A percentile compares a stretch with the other conserved stretches of the same genome.
These are phyloP conservation scores for Epichloe brachyelytri DNA, from an alignment of 2,329 filamentous ascomycete genomes.

Conservation along the genomic window DNA sequence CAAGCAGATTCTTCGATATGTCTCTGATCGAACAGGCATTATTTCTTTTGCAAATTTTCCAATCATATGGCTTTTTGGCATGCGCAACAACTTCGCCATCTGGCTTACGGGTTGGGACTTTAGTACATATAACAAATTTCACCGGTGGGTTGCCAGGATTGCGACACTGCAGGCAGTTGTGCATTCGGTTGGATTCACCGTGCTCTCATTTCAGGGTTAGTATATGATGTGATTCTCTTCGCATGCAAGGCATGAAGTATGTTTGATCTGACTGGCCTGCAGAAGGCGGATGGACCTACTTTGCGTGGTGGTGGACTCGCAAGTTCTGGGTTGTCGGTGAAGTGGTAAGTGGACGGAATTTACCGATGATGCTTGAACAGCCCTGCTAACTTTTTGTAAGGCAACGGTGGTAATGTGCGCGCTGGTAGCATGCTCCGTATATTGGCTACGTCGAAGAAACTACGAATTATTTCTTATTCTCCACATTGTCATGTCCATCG, in stretches of 20 bases:
- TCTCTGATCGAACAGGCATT: conserved; percentile 51
- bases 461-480: conserved; percentile 38
- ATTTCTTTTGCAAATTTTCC: conserved; percentile 52
- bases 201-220: conserved; percentile 28
- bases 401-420: conserved; percentile 33
- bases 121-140: conserved; percentile 52
- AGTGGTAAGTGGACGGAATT: conserved; percentile 18
- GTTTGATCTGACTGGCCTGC: not conserved
- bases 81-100: conserved; percentile 52
- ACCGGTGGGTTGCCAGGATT: conserved; percentile 52
- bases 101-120: conserved; percentile 60
- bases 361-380: not conserved
- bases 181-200: conserved; percentile 47
- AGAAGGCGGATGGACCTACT: conserved; percentile 27
- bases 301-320: conserved; percentile 23
- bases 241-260: not conserved
- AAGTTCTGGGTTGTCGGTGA: conserved; percentile 39
- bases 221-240: not conserved
- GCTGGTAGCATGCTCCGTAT: conserved; percentile 33
- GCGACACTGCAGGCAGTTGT: conserved; percentile 48
- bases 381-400: conserved; percentile 14
- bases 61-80: conserved; percentile 52
- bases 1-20: conserved; percentile 35
- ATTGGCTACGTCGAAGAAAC: conserved; percentile 35
- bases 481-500: conserved; percentile 38